A percentile compares a stretch with the other conserved stretches of the same genome.
Evolutionary conservation across 257 asterid species (phyloP).

Genomic region (Solanum arcanum): DNA sequence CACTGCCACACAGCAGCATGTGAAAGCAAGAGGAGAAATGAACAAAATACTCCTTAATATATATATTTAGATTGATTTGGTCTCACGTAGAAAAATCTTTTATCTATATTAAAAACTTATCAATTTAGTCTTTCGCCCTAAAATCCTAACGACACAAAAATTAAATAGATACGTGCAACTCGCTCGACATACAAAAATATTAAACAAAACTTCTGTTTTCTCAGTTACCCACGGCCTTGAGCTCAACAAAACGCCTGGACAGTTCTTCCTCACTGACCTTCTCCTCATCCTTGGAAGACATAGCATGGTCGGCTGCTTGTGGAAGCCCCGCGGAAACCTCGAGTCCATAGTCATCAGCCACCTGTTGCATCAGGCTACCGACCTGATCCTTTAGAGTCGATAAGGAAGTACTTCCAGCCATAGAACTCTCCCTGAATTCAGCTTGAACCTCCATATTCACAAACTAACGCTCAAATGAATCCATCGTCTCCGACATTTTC

Average conservation of each 20-base stretch:
- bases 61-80: too few relatives aligned
- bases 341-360: conserved; percentile 90
- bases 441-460: conserved; percentile 98
- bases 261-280: conserved; percentile 84
- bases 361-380: conserved; percentile 81
- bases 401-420: conserved; percentile 93
- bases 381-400: conserved; percentile 88
- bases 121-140: too few relatives aligned
- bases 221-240: conserved; percentile 77
- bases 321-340: conserved; percentile 93
- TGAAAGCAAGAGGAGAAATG: too few relatives aligned
- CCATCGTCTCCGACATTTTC: conserved; percentile 98
- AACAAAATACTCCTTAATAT: too few relatives aligned
- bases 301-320: conserved; percentile 62
- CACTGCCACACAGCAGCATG: too few relatives aligned
- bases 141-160: too few relatives aligned
- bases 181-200: too few relatives aligned
- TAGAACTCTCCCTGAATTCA: conserved; percentile 91
- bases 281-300: conserved; percentile 44
- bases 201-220: neutral
- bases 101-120: too few relatives aligned
- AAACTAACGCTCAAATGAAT: conserved; percentile 77
- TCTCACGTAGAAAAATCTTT: too few relatives aligned
- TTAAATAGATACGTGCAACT: too few relatives aligned
- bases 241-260: conserved; percentile 77